Conservation (phyloP, 805 yeast genomes). For the Myxozyma neotropica region DNA sequence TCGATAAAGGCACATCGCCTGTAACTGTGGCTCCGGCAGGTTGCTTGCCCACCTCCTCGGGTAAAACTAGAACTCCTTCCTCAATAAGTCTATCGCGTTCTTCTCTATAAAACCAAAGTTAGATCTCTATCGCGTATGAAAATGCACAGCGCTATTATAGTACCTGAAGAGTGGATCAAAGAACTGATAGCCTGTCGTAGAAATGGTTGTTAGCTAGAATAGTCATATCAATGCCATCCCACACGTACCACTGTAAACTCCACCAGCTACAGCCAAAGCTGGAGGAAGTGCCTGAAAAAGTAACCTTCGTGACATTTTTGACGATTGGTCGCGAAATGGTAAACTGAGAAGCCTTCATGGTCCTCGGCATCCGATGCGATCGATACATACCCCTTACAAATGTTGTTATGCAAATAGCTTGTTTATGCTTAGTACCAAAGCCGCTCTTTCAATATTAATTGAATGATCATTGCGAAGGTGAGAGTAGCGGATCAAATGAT, state of each 20-base stretch:
- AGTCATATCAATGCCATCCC: background rate
- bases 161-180: slow-evolving; percentile 27
- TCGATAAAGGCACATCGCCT: slow-evolving; percentile 11
- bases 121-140: no score
- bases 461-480: no score
- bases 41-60: slow-evolving; percentile 14
- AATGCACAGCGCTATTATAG: no score
- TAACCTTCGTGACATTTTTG: slow-evolving; percentile 19
- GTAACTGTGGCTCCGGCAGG: slow-evolving; percentile 7
- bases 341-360: no score
- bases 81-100: slow-evolving; percentile 20
- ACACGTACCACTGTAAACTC: slow-evolving; percentile 23
- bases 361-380: no score
- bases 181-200: slow-evolving; percentile 12
- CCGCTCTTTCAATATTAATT: no score
- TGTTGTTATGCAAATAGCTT: no score
- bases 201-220: background rate
- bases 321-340: background rate
- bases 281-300: slow-evolving; percentile 16
- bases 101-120: slow-evolving; percentile 11
- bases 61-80: slow-evolving; percentile 18
- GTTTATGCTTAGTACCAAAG: no score
- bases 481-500: no score
- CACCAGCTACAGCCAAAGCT: slow-evolving; percentile 15
- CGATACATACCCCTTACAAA: no score